Conservation (phyloP, 2,329 filamentous ascomycete species). For the Mycosphaerelloides madeirae region DNA sequence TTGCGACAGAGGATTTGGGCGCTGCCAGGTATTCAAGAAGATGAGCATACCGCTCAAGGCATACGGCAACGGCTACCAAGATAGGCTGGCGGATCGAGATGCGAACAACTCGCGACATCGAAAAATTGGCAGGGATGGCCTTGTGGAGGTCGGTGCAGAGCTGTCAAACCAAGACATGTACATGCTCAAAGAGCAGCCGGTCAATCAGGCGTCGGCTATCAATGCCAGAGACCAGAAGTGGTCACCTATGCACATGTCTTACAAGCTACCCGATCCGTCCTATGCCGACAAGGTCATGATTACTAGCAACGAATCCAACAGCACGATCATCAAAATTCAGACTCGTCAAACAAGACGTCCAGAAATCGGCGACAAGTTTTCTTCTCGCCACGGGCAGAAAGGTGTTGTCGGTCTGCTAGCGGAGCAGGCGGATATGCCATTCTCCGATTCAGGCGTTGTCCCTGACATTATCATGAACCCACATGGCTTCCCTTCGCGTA, state of each 20-base stretch:
- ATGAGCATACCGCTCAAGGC: constrained; percentile 80
- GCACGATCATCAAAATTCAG: constrained; percentile 84
- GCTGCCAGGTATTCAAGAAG: constrained; percentile 97
- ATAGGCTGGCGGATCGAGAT: constrained; percentile 58
- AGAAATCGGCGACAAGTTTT: constrained; percentile 97
- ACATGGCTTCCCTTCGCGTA: constrained; percentile 97
- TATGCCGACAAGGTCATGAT: constrained; percentile 98
- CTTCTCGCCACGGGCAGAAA: constrained; percentile 95
- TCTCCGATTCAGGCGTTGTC: constrained; percentile 82
- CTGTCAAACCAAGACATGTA: constrained; percentile 77
- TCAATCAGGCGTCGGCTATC: constrained; percentile 61
- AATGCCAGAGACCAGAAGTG: constrained; percentile 25
- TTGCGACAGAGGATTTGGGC: constrained; percentile 87
- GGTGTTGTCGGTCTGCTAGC: constrained; percentile 96
- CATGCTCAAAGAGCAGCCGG: constrained; percentile 81
- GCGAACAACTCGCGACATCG: constrained; percentile 51
- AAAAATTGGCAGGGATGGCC: constrained; percentile 77
- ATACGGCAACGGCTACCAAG: constrained; percentile 73
- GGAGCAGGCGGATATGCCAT: constrained; percentile 94
- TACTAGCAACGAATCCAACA: constrained; percentile 81
- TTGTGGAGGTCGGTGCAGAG: constrained; percentile 79
- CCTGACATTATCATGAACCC: constrained; percentile 99
- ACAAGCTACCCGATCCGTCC: constrained; percentile 55
- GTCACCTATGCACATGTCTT: constrained; percentile 52
- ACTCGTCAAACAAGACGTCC: constrained; percentile 93